phyloP scores from a whole-genome alignment of 352 stramenopile genomes.

The Phytophthora cactorum region DNA sequence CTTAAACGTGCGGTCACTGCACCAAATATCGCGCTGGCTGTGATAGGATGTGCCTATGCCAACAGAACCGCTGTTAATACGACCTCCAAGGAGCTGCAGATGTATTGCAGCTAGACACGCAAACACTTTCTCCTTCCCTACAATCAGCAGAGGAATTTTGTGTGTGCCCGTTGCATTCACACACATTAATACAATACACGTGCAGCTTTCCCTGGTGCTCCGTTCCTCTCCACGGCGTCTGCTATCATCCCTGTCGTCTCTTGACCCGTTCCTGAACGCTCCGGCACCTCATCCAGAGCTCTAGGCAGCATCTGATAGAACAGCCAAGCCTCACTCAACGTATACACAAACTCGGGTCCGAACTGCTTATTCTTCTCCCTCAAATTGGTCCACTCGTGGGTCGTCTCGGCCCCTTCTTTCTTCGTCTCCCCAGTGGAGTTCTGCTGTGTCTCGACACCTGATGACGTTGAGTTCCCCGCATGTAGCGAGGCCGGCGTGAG shows the following conservation, averaged over 20 bases:
- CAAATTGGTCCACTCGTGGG: constrained; percentile 34
- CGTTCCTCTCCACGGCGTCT: constrained; percentile 11
- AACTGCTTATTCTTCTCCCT: constrained; percentile 34
- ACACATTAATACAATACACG: constrained; percentile 53
- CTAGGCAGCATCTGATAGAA: constrained; percentile 60
- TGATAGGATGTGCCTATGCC: no score
- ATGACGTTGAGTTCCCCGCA: constrained; percentile 6
- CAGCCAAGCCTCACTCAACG: constrained; percentile 50
- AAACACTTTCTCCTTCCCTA: constrained; percentile 49
- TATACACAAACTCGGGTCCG: constrained; percentile 55
- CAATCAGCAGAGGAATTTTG: constrained; percentile 58
- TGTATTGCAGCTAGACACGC: no score
- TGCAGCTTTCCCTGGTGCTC: constrained; percentile 25
- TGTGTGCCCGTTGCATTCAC: constrained; percentile 58
- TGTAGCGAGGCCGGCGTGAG: constrained; percentile 47
- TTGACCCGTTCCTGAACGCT: neutral
- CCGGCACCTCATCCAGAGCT: neutral
- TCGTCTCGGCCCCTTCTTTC: constrained; percentile 7
- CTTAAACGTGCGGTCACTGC: no score
- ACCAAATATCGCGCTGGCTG: no score
- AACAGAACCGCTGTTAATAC: no score
- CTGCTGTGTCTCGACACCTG: neutral
- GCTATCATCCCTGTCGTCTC: constrained; percentile 7
- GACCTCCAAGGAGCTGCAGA: no score
- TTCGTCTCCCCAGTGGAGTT: constrained; percentile 8